These are phyloP conservation scores for Blastobotrys muscicola DNA, from an alignment of 805 yeast species.

Conservation along the genomic window DNA sequence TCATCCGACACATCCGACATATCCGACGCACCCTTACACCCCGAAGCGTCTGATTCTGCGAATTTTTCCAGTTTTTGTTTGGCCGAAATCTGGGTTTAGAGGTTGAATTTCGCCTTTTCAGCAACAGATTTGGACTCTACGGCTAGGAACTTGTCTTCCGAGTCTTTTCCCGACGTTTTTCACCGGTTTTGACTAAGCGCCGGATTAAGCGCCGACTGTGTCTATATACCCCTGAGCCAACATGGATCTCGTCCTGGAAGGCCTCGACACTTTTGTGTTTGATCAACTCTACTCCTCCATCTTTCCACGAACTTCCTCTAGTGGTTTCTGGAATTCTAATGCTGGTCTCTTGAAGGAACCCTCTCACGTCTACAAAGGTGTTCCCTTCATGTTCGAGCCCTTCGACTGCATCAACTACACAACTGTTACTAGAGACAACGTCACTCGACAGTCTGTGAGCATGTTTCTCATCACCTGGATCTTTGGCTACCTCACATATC, in stretches of 20 bases:
- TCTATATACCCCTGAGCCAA: not conserved
- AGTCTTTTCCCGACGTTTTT: too few relatives aligned
- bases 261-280: constrained; percentile 59
- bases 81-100: too few relatives aligned
- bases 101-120: too few relatives aligned
- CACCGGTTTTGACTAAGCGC: too few relatives aligned
- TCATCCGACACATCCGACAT: too few relatives aligned
- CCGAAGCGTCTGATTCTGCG: too few relatives aligned
- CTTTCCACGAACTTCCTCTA: constrained; percentile 37
- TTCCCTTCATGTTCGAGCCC: constrained; percentile 40
- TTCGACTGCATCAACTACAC: constrained; percentile 55
- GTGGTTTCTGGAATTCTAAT: not conserved
- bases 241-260: constrained; percentile 91
- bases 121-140: too few relatives aligned
- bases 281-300: constrained; percentile 66
- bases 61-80: too few relatives aligned
- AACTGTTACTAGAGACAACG: constrained; percentile 58
- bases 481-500: constrained; percentile 82
- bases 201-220: too few relatives aligned
- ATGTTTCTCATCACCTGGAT: constrained; percentile 60
- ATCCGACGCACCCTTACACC: too few relatives aligned
- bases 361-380: not conserved
- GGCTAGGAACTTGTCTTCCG: too few relatives aligned
- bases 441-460: constrained; percentile 61
- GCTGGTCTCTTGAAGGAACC: not conserved